These are phyloP conservation scores for Zygosaccharomyces rouxii DNA, from an alignment of 805 yeast genomes.

Conservation along the genomic window DNA sequence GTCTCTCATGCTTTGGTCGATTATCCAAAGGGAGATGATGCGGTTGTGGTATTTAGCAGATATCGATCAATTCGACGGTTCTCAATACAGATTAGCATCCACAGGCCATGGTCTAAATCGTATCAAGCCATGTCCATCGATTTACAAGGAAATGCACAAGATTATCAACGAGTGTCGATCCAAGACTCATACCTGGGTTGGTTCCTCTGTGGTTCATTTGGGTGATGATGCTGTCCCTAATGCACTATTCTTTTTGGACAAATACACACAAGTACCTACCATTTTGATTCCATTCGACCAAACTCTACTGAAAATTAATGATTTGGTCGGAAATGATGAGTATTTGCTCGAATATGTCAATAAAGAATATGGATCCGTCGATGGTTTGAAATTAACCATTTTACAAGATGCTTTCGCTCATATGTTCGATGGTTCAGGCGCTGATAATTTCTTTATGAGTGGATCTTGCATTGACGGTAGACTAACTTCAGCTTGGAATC, in stretches of 20 bases:
- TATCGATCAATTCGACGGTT: slow-evolving; percentile 56
- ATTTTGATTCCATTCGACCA: slow-evolving; percentile 69
- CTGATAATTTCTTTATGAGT: slow-evolving; percentile 77
- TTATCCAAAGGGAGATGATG: slow-evolving; percentile 74
- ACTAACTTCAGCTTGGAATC: slow-evolving; percentile 77
- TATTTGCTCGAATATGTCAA: slow-evolving; percentile 47
- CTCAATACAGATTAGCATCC: slow-evolving; percentile 53
- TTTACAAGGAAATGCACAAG: slow-evolving; percentile 65
- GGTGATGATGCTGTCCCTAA: slow-evolving; percentile 86
- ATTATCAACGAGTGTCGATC: slow-evolving; percentile 62
- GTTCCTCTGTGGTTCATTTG: slow-evolving; percentile 72
- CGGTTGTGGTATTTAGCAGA: slow-evolving; percentile 75
- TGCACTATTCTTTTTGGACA: slow-evolving; percentile 73
- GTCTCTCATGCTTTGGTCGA: slow-evolving; percentile 69
- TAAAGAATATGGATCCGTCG: slow-evolving; percentile 53
- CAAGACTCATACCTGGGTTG: slow-evolving; percentile 67
- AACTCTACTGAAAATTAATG: slow-evolving; percentile 52
- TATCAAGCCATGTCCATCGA: slow-evolving; percentile 66
- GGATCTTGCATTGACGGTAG: slow-evolving; percentile 85
- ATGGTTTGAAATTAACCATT: slow-evolving; percentile 46
- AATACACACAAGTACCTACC: slow-evolving; percentile 74
- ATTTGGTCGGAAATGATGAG: slow-evolving; percentile 45
- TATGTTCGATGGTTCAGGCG: slow-evolving; percentile 74
- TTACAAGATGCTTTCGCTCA: slow-evolving; percentile 42
- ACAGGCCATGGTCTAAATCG: slow-evolving; percentile 83